Conservation (phyloP, 495 filamentous ascomycete species). For the Lindgomyces ingoldianus region DNA sequence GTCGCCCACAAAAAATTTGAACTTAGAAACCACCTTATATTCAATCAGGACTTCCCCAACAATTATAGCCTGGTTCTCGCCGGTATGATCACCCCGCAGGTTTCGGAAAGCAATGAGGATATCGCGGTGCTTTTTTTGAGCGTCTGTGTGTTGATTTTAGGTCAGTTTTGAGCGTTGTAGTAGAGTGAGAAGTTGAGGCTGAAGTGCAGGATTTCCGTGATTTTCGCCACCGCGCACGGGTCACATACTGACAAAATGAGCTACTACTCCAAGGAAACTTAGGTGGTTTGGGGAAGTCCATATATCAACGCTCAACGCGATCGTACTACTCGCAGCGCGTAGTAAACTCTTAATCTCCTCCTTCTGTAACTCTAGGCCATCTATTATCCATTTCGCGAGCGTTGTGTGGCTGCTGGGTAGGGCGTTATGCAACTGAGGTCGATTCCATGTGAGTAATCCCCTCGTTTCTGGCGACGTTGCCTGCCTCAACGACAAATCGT, state of each 20-base stretch:
- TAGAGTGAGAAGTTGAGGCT: neutral
- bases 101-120: neutral
- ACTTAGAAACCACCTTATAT: neutral
- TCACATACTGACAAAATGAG: neutral
- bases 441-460: conserved; percentile 1
- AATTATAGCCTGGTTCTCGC: conserved; percentile 1
- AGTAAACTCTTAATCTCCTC: conserved; percentile 1
- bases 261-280: neutral
- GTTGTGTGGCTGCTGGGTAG: neutral
- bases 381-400: neutral
- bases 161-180: neutral
- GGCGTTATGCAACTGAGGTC: neutral
- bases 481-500: neutral
- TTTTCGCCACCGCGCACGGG: neutral
- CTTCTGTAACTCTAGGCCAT: neutral
- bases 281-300: conserved; percentile 1
- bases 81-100: neutral
- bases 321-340: neutral
- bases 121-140: neutral
- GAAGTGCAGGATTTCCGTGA: conserved; percentile 1
- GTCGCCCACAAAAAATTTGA: neutral
- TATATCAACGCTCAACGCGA: neutral
- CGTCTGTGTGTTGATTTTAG: neutral
- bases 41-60: neutral
- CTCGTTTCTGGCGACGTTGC: neutral